A percentile compares a stretch with the other conserved stretches of the same genome.
Conservation (phyloP, 192 early-diverging fungal species). For the Backusella liffmaniae region DNA sequence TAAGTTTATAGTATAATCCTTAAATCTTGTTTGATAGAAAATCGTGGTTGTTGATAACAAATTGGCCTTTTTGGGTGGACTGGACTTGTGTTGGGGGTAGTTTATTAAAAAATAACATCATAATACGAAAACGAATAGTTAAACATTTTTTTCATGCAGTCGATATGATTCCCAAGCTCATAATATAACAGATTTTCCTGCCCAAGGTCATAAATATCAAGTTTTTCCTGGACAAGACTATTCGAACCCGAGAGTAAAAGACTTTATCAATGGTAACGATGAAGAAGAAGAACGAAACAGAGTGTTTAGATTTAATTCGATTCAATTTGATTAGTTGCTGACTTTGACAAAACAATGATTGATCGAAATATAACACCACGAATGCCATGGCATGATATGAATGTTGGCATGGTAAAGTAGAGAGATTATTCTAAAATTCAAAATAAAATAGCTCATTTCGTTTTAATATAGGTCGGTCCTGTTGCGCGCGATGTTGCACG, state of each 20-base stretch:
- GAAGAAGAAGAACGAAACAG: neutral
- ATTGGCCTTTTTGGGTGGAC: constrained; percentile 82
- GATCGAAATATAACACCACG: constrained; percentile 52
- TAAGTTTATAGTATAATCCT: neutral
- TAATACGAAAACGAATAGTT: neutral
- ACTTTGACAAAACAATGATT: constrained; percentile 33
- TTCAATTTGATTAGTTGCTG: constrained; percentile 17
- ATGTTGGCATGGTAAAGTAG: constrained; percentile 59
- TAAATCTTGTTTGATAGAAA: constrained; percentile 48
- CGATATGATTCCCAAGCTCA: constrained; percentile 83
- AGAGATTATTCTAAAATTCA: neutral
- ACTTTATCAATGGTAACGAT: constrained; percentile 55
- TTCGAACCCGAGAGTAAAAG: constrained; percentile 84
- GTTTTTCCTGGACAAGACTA: constrained; percentile 83
- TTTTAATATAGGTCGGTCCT: constrained; percentile 55
- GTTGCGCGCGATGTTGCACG: constrained; percentile 82
- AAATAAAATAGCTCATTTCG: neutral
- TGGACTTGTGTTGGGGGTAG: constrained; percentile 84
- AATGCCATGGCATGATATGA: constrained; percentile 93
- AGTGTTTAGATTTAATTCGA: neutral
- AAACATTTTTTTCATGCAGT: constrained; percentile 39
- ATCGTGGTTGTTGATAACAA: constrained; percentile 76
- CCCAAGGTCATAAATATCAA: constrained; percentile 39
- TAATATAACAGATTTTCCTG: constrained; percentile 68
- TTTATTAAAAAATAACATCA: neutral